A percentile compares a stretch with the other conserved stretches of the same genome.
Conservation (phyloP, 2,329 filamentous ascomycete genomes). For the Aspergillus calidoustus region DNA sequence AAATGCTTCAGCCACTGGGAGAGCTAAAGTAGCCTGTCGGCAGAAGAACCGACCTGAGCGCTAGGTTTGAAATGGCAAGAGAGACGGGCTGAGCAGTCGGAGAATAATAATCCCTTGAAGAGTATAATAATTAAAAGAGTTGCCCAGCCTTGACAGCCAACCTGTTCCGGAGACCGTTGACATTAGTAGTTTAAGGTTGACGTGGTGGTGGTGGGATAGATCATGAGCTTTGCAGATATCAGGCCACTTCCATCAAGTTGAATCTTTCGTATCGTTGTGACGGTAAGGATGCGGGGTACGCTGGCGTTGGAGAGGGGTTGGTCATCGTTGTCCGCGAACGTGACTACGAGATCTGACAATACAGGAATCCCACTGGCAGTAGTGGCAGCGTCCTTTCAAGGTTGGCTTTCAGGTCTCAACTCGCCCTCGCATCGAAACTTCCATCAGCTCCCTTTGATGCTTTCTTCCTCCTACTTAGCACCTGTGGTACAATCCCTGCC, state of each 20-base stretch:
- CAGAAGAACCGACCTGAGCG: conserved; percentile 7
- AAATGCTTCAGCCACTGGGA: conserved; percentile 9
- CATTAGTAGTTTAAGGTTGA: not conserved
- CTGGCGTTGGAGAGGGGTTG: not conserved
- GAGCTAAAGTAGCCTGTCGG: conserved; percentile 1
- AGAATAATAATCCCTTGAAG: conserved; percentile 4
- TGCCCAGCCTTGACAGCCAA: not conserved
- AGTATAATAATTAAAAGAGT: not conserved
- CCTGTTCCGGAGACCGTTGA: not conserved
- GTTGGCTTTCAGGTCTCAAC: not conserved
- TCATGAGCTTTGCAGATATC: not conserved
- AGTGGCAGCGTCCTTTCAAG: not conserved
- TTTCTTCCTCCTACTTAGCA: conserved; percentile 1
- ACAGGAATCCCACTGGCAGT: not conserved
- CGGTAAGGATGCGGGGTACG: conserved; percentile 19
- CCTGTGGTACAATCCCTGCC: conserved; percentile 14
- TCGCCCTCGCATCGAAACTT: not conserved
- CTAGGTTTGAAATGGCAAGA: not conserved
- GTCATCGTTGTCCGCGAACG: conserved; percentile 15
- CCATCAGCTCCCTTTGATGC: not conserved
- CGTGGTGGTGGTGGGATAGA: not conserved
- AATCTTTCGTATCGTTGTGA: not conserved
- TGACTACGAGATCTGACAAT: conserved; percentile 18
- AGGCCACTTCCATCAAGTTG: not conserved
- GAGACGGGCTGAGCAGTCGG: not conserved